Conservation (phyloP, 192 early-diverging fungal species). For the Gigaspora rosea region DNA sequence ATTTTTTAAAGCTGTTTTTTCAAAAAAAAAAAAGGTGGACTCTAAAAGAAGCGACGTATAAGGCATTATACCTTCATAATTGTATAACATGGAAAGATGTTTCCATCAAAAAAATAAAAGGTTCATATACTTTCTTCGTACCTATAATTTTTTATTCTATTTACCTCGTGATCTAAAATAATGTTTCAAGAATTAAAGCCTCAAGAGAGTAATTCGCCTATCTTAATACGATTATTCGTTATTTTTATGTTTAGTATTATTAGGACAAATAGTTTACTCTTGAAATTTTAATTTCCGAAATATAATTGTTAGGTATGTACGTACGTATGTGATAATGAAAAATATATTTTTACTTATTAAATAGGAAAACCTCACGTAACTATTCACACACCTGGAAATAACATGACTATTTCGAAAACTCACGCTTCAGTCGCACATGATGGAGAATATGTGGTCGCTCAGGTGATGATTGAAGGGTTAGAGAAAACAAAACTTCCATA, state of each 20-base stretch:
- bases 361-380: constrained; percentile 52
- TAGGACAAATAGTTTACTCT: no score
- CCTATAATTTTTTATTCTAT: no score
- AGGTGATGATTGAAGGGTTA: constrained; percentile 61
- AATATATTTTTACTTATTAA: no score
- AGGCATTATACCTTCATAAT: constrained; percentile 65
- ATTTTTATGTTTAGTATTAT: no score
- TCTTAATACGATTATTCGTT: no score
- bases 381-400: constrained; percentile 34
- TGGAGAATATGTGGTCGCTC: constrained; percentile 71
- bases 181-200: no score
- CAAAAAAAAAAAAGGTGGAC: constrained; percentile 54
- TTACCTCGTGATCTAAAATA: no score
- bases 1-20: not conserved
- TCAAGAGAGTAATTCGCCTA: no score
- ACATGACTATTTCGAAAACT: constrained; percentile 33
- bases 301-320: no score
- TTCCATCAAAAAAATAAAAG: constrained; percentile 50
- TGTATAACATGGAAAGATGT: constrained; percentile 68
- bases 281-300: no score
- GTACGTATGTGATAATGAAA: no score
- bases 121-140: constrained; percentile 33
- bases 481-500: no score
- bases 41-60: constrained; percentile 74
- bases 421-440: constrained; percentile 78